Evolutionary conservation across 192 early-diverging fungal genomes (phyloP).

Genomic region (Rhizophagus sp.): DNA sequence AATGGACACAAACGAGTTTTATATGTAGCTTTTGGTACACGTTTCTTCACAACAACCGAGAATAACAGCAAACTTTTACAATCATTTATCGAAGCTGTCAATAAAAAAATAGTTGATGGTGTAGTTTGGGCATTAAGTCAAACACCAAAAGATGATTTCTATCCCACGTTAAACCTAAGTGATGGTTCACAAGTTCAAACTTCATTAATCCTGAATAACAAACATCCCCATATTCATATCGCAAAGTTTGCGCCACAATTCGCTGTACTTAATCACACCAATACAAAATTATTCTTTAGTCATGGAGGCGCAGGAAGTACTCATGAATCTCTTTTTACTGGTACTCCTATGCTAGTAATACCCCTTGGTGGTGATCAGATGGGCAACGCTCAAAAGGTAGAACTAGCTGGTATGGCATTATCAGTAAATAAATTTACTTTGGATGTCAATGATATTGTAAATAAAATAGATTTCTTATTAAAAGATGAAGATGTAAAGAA

Average conservation of each 20-base stretch:
- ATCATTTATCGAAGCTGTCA: conserved; percentile 27
- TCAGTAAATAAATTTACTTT: no score
- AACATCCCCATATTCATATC: conserved; percentile 22
- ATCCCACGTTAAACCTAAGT: neutral
- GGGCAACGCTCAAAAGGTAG: no score
- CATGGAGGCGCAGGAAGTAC: no score
- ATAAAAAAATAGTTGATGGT: conserved; percentile 34
- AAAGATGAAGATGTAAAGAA: no score
- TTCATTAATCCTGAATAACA: neutral
- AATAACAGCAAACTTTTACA: conserved; percentile 30
- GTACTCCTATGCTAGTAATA: neutral
- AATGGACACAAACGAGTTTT: conserved; percentile 14
- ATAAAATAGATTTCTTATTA: no score
- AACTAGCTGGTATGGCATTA: no score
- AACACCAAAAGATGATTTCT: no score
- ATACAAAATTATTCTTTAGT: conserved; percentile 1
- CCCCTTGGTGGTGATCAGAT: no score
- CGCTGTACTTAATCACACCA: conserved; percentile 34
- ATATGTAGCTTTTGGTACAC: conserved; percentile 40
- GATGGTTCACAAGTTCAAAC: neutral
- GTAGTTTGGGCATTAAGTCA: conserved; percentile 35
- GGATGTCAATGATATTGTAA: no score
- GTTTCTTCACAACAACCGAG: neutral
- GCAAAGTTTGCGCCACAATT: conserved; percentile 35
- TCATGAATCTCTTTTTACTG: neutral